These are phyloP conservation scores for Lodderomyces metapsilosis DNA, from an alignment of 1,139 yeast genomes.

Conservation along the genomic window DNA sequence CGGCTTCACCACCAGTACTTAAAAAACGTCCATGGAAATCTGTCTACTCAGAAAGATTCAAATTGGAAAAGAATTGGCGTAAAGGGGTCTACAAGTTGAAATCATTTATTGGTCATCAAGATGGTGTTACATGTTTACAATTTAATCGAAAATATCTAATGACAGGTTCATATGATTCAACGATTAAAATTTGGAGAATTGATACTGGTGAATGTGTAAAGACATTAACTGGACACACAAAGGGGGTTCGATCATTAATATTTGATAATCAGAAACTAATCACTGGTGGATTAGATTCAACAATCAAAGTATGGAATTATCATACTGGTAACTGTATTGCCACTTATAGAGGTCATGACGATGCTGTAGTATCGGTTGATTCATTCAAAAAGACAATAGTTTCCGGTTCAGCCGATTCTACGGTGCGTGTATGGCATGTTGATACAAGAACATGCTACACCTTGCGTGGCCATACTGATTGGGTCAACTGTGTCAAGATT, in stretches of 20 bases:
- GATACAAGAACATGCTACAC: constrained; percentile 91
- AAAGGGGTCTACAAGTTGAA: constrained; percentile 67
- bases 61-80: constrained; percentile 93
- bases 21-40: constrained; percentile 86
- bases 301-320: constrained; percentile 94
- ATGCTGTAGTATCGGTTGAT: constrained; percentile 79
- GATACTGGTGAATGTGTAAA: constrained; percentile 75
- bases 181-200: constrained; percentile 87
- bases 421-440: constrained; percentile 95
- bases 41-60: constrained; percentile 86
- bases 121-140: constrained; percentile 83
- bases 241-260: constrained; percentile 78
- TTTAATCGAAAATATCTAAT: constrained; percentile 73
- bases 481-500: constrained; percentile 88
- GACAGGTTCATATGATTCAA: constrained; percentile 90
- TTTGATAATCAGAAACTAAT: constrained; percentile 88
- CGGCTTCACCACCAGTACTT: constrained; percentile 14
- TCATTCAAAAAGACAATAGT: constrained; percentile 80
- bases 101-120: constrained; percentile 79
- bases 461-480: constrained; percentile 86
- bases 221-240: constrained; percentile 77
- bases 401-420: constrained; percentile 88
- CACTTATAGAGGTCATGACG: constrained; percentile 90
- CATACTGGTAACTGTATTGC: constrained; percentile 92
- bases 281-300: constrained; percentile 87